Evolutionary conservation across 306 rosid genomes (phyloP).

Genomic region (Urtica urens): DNA sequence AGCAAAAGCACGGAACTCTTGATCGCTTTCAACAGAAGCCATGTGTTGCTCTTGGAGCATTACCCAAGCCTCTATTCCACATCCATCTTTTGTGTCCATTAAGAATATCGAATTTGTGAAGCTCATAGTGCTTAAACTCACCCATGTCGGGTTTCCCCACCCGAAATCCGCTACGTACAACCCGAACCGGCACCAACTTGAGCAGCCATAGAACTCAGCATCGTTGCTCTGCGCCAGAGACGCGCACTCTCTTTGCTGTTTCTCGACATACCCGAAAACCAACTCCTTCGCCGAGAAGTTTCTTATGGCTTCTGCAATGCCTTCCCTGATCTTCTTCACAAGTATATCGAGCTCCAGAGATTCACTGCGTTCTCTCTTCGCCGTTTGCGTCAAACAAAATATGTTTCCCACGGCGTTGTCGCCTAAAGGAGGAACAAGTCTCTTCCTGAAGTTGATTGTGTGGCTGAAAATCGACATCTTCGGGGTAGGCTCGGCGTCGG

Average conservation of each 20-base stretch:
- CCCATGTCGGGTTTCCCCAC: conserved; percentile 46
- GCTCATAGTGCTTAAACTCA: not conserved
- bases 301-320: conserved; percentile 7
- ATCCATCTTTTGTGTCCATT: conserved; percentile 31
- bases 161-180: conserved; percentile 35
- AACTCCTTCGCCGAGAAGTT: not conserved
- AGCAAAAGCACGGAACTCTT: conserved; percentile 15
- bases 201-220: not conserved
- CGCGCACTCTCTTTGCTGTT: not conserved
- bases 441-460: conserved; percentile 18
- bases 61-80: conserved; percentile 40
- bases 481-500: no score
- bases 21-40: conserved; percentile 21
- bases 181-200: conserved; percentile 32
- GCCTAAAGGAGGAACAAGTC: conserved; percentile 24
- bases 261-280: conserved; percentile 6
- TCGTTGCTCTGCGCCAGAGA: not conserved
- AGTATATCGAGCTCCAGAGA: conserved; percentile 7
- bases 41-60: conserved; percentile 24
- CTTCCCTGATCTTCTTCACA: conserved; percentile 2
- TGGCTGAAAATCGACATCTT: not conserved
- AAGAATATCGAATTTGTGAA: conserved; percentile 15
- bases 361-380: not conserved
- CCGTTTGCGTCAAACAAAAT: not conserved
- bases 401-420: conserved; percentile 26